Evolutionary conservation across 2,329 filamentous ascomycete species (phyloP).

Genomic region (Fusarium brevicatenulatum): DNA sequence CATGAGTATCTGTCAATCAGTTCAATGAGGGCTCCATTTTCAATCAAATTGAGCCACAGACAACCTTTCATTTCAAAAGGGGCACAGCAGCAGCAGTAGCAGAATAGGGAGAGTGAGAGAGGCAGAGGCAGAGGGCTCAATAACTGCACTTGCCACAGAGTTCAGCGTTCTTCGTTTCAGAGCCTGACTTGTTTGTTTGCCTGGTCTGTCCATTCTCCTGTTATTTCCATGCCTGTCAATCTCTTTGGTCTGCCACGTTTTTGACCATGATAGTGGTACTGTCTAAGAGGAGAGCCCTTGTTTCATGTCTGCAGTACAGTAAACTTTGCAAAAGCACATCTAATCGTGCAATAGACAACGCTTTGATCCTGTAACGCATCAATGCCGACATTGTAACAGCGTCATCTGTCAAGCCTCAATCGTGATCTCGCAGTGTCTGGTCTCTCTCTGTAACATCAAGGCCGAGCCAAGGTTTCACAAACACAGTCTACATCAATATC

Average conservation of each 20-base stretch:
- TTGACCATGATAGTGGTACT: background rate
- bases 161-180: constrained; percentile 5
- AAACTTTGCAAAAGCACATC: background rate
- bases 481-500: constrained; percentile 3
- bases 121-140: background rate
- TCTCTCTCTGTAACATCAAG: background rate
- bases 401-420: constrained; percentile 14
- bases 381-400: background rate
- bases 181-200: background rate
- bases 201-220: background rate
- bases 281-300: background rate
- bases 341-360: background rate
- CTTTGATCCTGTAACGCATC: background rate
- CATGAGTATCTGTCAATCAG: constrained; percentile 8
- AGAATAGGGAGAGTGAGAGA: background rate
- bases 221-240: background rate
- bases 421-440: background rate
- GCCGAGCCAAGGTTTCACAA: background rate
- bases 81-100: background rate
- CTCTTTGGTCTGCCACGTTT: background rate
- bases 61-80: constrained; percentile 6
- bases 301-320: background rate
- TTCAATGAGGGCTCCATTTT: constrained; percentile 9
- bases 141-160: background rate
- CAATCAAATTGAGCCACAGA: constrained; percentile 16